phyloP scores from a whole-genome alignment of 2,329 filamentous ascomycete genomes.

The Xylariaceae sp. region DNA sequence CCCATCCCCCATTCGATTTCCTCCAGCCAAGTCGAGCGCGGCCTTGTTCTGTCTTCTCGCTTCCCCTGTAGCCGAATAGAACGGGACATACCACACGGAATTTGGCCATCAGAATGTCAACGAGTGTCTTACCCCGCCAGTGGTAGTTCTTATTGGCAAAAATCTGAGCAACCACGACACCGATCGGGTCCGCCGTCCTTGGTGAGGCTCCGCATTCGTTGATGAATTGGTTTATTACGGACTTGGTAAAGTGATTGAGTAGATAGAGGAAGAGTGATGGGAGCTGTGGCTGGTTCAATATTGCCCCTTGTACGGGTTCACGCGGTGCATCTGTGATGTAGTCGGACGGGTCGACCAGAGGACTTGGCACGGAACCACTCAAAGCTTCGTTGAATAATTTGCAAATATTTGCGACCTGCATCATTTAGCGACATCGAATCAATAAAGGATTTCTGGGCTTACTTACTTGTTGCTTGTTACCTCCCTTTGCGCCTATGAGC shows the following conservation, averaged over 20 bases:
- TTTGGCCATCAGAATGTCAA: constrained; percentile 85
- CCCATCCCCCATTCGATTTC: constrained; percentile 55
- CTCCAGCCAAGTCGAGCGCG: constrained; percentile 70
- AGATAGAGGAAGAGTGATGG: constrained; percentile 69
- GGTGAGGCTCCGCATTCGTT: constrained; percentile 61
- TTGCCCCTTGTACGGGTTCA: constrained; percentile 43
- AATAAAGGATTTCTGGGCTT: not conserved
- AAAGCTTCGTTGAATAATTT: constrained; percentile 50
- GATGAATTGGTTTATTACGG: constrained; percentile 65
- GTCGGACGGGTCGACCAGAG: constrained; percentile 48
- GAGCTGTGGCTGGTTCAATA: constrained; percentile 49
- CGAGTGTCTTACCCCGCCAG: constrained; percentile 63
- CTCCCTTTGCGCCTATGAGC: constrained; percentile 59
- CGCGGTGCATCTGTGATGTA: constrained; percentile 44
- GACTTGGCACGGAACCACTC: constrained; percentile 46
- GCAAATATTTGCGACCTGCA: constrained; percentile 46
- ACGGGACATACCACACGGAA: constrained; percentile 76
- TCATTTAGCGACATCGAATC: constrained; percentile 6
- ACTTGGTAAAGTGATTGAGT: constrained; percentile 72
- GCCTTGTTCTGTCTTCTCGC: constrained; percentile 67
- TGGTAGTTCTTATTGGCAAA: constrained; percentile 66
- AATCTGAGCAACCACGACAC: constrained; percentile 70
- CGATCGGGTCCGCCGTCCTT: constrained; percentile 70
- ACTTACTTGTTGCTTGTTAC: constrained; percentile 55
- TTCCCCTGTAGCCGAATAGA: constrained; percentile 77